phyloP scores from a whole-genome alignment of 2,329 filamentous ascomycete species.

The Penicillium brasilianum region DNA sequence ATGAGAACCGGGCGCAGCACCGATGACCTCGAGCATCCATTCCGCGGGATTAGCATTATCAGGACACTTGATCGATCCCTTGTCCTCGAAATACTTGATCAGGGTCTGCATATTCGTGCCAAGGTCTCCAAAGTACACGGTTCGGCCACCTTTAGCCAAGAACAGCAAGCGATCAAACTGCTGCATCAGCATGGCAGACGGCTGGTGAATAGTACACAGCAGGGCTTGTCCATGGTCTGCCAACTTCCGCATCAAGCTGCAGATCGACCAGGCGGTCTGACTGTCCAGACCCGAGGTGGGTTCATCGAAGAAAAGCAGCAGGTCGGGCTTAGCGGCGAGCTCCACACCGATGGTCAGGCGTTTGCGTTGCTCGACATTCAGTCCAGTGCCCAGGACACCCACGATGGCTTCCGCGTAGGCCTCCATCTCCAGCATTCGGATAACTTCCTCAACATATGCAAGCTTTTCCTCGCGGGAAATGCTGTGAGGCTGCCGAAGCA shows the following conservation, averaged over 20 bases:
- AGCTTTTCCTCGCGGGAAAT: slow-evolving; percentile 74
- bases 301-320: slow-evolving; percentile 89
- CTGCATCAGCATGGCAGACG: slow-evolving; percentile 88
- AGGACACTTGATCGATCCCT: slow-evolving; percentile 64
- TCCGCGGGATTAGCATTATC: slow-evolving; percentile 70
- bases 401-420: slow-evolving; percentile 87
- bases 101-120: slow-evolving; percentile 62
- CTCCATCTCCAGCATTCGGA: slow-evolving; percentile 85
- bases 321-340: slow-evolving; percentile 83
- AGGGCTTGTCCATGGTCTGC: slow-evolving; percentile 89
- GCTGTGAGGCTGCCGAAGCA: slow-evolving; percentile 80
- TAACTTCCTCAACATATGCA: slow-evolving; percentile 84
- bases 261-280: slow-evolving; percentile 89
- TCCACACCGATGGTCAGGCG: slow-evolving; percentile 91
- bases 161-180: slow-evolving; percentile 71
- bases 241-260: slow-evolving; percentile 82
- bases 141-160: slow-evolving; percentile 66
- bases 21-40: slow-evolving; percentile 64
- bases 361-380: slow-evolving; percentile 66
- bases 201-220: slow-evolving; percentile 92
- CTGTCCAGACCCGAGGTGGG: slow-evolving; percentile 90
- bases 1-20: slow-evolving; percentile 64
- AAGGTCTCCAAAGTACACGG: slow-evolving; percentile 70
- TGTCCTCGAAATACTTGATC: slow-evolving; percentile 66
- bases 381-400: slow-evolving; percentile 79